These are phyloP conservation scores for Penicillium sp. DNA, from an alignment of 2,329 filamentous ascomycete genomes.

Conservation along the genomic window DNA sequence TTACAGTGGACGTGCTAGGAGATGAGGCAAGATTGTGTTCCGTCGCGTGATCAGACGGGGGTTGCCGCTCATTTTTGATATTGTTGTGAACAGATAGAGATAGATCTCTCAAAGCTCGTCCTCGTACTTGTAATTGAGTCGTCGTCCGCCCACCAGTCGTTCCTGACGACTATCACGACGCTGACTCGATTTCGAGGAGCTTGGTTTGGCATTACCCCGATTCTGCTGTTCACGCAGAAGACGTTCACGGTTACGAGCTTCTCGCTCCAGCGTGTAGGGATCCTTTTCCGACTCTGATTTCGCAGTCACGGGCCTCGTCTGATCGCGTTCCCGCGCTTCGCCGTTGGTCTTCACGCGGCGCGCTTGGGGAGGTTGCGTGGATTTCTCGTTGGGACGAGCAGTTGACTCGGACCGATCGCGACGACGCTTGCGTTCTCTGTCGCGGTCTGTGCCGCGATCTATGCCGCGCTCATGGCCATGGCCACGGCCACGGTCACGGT, in stretches of 20 bases:
- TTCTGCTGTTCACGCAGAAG: conserved; percentile 61
- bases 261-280: conserved; percentile 68
- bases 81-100: too few species aligned
- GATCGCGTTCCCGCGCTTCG: conserved; percentile 21
- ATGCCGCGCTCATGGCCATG: too few species aligned
- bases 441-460: conserved; percentile 25
- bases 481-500: too few species aligned
- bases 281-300: conserved; percentile 49
- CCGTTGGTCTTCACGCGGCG: conserved; percentile 33
- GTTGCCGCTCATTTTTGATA: too few species aligned
- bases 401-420: conserved; percentile 37
- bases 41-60: too few species aligned
- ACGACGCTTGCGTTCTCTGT: conserved; percentile 40
- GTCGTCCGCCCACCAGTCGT: conserved; percentile 30
- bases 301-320: conserved; percentile 12
- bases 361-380: conserved; percentile 27
- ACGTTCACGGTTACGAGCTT: conserved; percentile 57
- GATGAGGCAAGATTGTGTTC: too few species aligned
- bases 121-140: conserved; percentile 46
- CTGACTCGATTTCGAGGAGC: conserved; percentile 23
- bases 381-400: conserved; percentile 26
- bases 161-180: conserved; percentile 32
- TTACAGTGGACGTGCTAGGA: too few species aligned
- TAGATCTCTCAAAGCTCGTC: conserved; percentile 30
- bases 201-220: conserved; percentile 32